Evolutionary conservation across 2,329 filamentous ascomycete species (phyloP).

Genomic region (Paracoccidioides brasiliensis): DNA sequence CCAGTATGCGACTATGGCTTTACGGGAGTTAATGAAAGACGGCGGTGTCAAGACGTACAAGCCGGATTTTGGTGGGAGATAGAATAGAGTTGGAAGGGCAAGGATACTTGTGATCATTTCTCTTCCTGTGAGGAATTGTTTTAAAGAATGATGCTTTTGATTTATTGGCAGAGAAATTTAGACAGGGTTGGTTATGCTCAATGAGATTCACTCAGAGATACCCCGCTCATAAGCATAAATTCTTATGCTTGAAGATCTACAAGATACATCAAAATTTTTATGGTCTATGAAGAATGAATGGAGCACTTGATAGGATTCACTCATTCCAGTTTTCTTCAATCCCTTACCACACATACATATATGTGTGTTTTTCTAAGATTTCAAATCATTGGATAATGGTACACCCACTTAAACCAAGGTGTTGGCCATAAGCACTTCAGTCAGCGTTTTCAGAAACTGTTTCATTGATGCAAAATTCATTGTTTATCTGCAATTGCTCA

Average conservation of each 20-base stretch:
- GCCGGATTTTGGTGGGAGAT: constrained; percentile 43
- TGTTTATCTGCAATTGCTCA: neutral
- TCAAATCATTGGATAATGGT: too few species aligned
- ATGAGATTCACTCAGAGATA: neutral
- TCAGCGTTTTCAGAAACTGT: neutral
- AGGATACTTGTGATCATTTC: neutral
- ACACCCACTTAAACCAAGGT: too few species aligned
- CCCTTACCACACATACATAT: too few species aligned
- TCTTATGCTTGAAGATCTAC: too few species aligned
- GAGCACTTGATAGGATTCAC: too few species aligned
- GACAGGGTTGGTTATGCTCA: neutral
- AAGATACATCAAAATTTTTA: too few species aligned
- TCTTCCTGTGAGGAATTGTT: neutral
- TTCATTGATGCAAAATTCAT: neutral
- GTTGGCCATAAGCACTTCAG: too few species aligned
- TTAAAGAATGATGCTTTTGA: neutral
- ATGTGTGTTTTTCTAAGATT: too few species aligned
- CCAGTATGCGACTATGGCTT: constrained; percentile 73
- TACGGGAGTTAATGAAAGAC: constrained; percentile 62
- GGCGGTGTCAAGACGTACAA: constrained; percentile 50
- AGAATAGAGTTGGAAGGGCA: neutral
- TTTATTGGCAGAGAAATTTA: neutral
- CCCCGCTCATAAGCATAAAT: neutral
- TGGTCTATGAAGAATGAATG: too few species aligned
- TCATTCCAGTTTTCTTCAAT: too few species aligned